These are phyloP conservation scores for Blastocystis sp. DNA, from an alignment of 352 stramenopile genomes.

Conservation along the genomic window DNA sequence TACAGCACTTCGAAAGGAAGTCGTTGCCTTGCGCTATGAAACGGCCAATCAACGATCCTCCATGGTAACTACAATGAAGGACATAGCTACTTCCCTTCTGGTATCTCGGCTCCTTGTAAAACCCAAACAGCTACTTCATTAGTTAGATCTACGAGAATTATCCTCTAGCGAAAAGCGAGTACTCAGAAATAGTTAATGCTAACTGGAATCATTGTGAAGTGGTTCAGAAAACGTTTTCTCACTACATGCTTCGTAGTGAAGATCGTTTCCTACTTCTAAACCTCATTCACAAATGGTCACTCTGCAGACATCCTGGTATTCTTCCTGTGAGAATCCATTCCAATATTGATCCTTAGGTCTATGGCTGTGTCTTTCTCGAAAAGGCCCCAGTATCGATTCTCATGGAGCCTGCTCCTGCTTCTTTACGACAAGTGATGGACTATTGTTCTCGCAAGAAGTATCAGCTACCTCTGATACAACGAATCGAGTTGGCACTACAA, in stretches of 20 bases:
- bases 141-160: no score
- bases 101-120: no score
- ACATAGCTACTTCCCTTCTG: neutral
- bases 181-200: no score
- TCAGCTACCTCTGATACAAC: neutral
- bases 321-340: neutral
- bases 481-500: neutral
- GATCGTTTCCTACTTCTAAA: neutral
- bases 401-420: neutral
- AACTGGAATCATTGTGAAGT: no score
- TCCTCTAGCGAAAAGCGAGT: no score
- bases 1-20: slow-evolving; percentile 73
- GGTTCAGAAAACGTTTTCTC: no score
- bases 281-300: neutral
- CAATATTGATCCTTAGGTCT: neutral
- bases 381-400: neutral
- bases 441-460: neutral
- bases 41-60: slow-evolving; percentile 68
- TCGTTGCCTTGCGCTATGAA: slow-evolving; percentile 75
- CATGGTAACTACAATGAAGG: neutral
- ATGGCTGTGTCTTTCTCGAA: neutral
- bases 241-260: neutral
- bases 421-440: neutral
- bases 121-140: no score
- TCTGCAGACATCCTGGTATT: neutral